These are phyloP conservation scores for Echites panduratus DNA, from an alignment of 257 asterid genomes.

Conservation along the genomic window DNA sequence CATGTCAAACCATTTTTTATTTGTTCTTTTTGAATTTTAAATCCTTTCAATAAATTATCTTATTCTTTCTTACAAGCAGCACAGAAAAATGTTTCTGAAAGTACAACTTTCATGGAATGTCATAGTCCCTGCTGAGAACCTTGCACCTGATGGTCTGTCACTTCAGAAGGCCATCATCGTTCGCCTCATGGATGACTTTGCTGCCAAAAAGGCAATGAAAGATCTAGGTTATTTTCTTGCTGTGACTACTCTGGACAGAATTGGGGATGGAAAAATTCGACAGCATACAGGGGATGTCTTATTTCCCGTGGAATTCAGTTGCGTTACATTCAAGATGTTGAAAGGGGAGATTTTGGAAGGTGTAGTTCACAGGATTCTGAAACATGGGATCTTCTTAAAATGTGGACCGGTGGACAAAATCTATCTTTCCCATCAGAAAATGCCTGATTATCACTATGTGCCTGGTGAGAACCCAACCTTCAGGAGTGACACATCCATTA, in stretches of 20 bases:
- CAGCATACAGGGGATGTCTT: conserved; percentile 47
- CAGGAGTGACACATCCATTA: conserved; percentile 33
- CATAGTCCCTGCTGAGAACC: conserved; percentile 49
- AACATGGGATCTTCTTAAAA: conserved; percentile 60
- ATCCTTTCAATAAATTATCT: neutral
- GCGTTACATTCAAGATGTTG: conserved; percentile 71
- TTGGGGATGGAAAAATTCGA: conserved; percentile 56
- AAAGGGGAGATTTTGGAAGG: conserved; percentile 75
- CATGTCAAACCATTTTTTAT: neutral
- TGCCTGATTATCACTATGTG: conserved; percentile 46
- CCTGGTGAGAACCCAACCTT: conserved; percentile 61
- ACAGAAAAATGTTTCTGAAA: conserved; percentile 46
- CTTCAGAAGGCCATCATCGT: conserved; percentile 60
- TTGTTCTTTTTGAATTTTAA: neutral
- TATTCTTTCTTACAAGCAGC: neutral
- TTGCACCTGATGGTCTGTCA: conserved; percentile 54
- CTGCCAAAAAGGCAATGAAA: conserved; percentile 49
- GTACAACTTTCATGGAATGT: conserved; percentile 62
- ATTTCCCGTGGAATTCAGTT: conserved; percentile 67
- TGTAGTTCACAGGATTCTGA: conserved; percentile 49
- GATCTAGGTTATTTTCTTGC: conserved; percentile 66
- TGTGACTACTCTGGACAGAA: conserved; percentile 50
- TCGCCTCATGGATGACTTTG: conserved; percentile 56
- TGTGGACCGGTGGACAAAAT: conserved; percentile 64
- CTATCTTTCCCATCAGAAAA: conserved; percentile 55